Percentiles rank a stretch among this genome's conserved stretches.
Evolutionary conservation across 2,329 filamentous ascomycete genomes (phyloP).

Genomic region (Lasiodiplodia hormozganensis): DNA sequence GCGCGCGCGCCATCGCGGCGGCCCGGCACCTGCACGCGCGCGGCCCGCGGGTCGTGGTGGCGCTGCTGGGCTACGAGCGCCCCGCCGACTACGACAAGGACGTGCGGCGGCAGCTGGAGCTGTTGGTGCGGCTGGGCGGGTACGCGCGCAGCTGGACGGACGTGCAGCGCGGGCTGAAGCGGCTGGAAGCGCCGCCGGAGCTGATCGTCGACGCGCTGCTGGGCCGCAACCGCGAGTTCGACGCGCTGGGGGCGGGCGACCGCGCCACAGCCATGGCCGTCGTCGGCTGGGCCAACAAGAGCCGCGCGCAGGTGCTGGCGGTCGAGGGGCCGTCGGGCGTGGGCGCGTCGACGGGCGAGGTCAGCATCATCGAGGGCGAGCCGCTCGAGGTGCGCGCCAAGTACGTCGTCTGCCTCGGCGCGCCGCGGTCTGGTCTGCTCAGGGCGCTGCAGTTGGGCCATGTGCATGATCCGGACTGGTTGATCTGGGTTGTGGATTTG

Average conservation of each 20-base stretch:
- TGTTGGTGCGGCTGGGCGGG: slow-evolving; percentile 84
- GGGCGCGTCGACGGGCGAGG: slow-evolving; percentile 70
- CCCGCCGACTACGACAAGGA: slow-evolving; percentile 81
- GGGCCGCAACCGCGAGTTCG: slow-evolving; percentile 85
- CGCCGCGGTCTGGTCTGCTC: slow-evolving; percentile 83
- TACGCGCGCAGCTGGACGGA: slow-evolving; percentile 70
- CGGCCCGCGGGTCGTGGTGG: slow-evolving; percentile 79
- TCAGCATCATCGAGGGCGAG: slow-evolving; percentile 71
- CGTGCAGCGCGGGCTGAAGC: slow-evolving; percentile 60
- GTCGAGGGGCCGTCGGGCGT: slow-evolving; percentile 93
- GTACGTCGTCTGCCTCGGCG: slow-evolving; percentile 84
- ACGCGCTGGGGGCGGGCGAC: slow-evolving; percentile 82
- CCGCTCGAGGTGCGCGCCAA: slow-evolving; percentile 81
- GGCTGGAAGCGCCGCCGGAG: slow-evolving; percentile 70
- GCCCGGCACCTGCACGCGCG: slow-evolving; percentile 87
- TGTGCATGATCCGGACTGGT: slow-evolving; percentile 67
- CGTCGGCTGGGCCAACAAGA: slow-evolving; percentile 92
- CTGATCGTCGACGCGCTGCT: slow-evolving; percentile 89
- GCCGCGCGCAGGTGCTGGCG: slow-evolving; percentile 80
- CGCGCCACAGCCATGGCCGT: slow-evolving; percentile 86
- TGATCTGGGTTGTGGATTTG: slow-evolving; percentile 84
- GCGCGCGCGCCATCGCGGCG: slow-evolving; percentile 82
- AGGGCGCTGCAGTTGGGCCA: slow-evolving; percentile 73
- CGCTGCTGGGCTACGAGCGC: slow-evolving; percentile 83
- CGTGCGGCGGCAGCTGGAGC: slow-evolving; percentile 78